These are phyloP conservation scores for Proteromonas lacertae DNA, from an alignment of 352 stramenopile species.

Conservation along the genomic window DNA sequence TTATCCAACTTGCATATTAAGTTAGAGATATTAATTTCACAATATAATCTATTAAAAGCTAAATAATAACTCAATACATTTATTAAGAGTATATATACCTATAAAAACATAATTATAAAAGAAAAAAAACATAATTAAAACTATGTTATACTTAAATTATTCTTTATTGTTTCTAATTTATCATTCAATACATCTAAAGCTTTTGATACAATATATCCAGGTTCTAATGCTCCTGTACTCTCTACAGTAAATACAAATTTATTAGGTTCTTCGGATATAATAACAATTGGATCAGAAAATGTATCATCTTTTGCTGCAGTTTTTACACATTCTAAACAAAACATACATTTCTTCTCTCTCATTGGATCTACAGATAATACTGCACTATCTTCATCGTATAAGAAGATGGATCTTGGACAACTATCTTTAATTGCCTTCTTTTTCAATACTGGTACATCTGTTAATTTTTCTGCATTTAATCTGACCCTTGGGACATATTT, in stretches of 20 bases:
- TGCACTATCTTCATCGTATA: slow-evolving; percentile 37
- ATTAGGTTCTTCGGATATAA: slow-evolving; percentile 48
- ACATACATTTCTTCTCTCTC: slow-evolving; percentile 37
- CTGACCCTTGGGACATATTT: slow-evolving; percentile 53
- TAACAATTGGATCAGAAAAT: slow-evolving; percentile 63
- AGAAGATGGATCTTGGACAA: slow-evolving; percentile 63
- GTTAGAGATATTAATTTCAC: too few species aligned
- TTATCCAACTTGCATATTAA: too few species aligned
- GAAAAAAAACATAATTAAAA: too few species aligned
- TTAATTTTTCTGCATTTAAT: slow-evolving; percentile 22
- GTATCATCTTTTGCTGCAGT: slow-evolving; percentile 60
- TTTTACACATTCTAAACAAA: slow-evolving; percentile 69
- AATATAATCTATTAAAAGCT: too few species aligned
- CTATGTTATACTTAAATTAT: too few species aligned
- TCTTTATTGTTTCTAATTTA: slow-evolving; percentile 8
- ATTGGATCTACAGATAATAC: slow-evolving; percentile 16
- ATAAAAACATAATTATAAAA: too few species aligned
- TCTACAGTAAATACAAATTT: slow-evolving; percentile 85
- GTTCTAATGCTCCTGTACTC: slow-evolving; percentile 23
- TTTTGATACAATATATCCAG: slow-evolving; percentile 21
- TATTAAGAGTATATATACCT: too few species aligned
- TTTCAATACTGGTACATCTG: neutral
- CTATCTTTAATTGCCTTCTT: slow-evolving; percentile 69
- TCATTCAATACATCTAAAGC: slow-evolving; percentile 20
- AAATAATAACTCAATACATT: too few species aligned